These are phyloP conservation scores for Rosa persica DNA, from an alignment of 306 rosid species.

Conservation along the genomic window DNA sequence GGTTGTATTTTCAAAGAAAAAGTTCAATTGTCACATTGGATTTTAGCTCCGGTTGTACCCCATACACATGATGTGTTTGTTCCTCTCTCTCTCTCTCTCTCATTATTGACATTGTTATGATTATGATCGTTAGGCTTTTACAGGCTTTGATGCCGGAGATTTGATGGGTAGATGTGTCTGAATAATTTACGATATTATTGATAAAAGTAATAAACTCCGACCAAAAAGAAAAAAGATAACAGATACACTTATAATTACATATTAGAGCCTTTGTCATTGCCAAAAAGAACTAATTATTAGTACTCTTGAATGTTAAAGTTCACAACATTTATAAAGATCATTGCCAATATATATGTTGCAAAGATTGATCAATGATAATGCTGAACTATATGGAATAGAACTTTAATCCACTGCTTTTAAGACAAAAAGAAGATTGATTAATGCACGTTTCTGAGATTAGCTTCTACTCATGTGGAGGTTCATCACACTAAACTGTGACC, in stretches of 20 bases:
- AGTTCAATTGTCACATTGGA: slow-evolving; percentile 26
- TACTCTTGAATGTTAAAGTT: slow-evolving; percentile 10
- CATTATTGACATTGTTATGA: slow-evolving; percentile 44
- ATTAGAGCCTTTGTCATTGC: slow-evolving; percentile 13
- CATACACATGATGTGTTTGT: slow-evolving; percentile 26
- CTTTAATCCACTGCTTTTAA: neutral
- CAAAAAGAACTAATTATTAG: slow-evolving; percentile 28
- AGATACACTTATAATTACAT: slow-evolving; percentile 3
- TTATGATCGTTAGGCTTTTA: slow-evolving; percentile 29
- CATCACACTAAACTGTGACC: neutral
- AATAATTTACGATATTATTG: neutral
- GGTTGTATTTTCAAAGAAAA: slow-evolving; percentile 11
- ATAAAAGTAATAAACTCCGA: slow-evolving; percentile 4
- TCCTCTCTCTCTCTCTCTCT: slow-evolving; percentile 43
- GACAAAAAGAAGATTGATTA: neutral
- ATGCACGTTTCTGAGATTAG: neutral
- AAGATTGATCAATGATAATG: slow-evolving; percentile 13
- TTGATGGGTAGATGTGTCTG: slow-evolving; percentile 24
- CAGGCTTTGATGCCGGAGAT: slow-evolving; percentile 33
- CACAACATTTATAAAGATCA: neutral
- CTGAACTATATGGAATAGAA: neutral
- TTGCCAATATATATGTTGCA: neutral
- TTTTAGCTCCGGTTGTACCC: slow-evolving; percentile 30
- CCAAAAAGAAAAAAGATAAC: neutral
- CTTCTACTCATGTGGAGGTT: neutral